These are phyloP conservation scores for Edaphochlamys debaryana DNA, from an alignment of 139 green algal genomes.

Conservation along the genomic window DNA sequence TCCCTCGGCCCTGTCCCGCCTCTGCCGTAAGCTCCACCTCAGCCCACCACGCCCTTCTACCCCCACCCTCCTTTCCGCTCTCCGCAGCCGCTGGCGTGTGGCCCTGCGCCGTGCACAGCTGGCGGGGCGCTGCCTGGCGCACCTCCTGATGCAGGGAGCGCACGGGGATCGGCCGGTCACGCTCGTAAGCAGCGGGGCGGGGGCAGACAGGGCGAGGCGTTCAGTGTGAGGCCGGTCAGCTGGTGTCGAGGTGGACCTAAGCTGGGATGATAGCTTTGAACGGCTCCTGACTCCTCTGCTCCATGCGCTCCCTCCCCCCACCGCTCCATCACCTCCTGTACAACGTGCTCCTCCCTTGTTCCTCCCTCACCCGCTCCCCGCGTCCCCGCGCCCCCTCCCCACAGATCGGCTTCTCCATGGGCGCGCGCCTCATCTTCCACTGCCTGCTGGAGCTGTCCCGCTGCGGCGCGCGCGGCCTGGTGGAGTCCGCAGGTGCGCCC, in stretches of 20 bases:
- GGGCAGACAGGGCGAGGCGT: too few relatives aligned
- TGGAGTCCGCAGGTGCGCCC: constrained; percentile 83
- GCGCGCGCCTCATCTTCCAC: constrained; percentile 79
- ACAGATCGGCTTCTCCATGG: constrained; percentile 67
- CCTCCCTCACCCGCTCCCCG: neutral
- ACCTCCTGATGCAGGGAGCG: constrained; percentile 64
- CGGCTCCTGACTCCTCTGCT: too few relatives aligned
- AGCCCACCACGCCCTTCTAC: neutral
- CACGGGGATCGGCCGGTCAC: constrained; percentile 78
- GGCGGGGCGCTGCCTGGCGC: constrained; percentile 70
- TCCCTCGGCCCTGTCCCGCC: too few relatives aligned
- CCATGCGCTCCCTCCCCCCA: too few relatives aligned
- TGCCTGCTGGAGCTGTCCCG: constrained; percentile 78
- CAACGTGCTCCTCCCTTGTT: neutral
- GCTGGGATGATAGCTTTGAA: too few relatives aligned
- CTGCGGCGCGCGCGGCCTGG: constrained; percentile 56
- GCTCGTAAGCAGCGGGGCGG: constrained; percentile 28
- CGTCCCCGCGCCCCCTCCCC: neutral
- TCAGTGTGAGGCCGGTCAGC: too few relatives aligned
- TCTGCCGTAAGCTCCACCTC: too few relatives aligned
- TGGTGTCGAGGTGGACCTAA: too few relatives aligned
- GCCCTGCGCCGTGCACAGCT: constrained; percentile 48
- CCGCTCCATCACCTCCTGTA: too few relatives aligned
- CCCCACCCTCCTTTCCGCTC: too few relatives aligned
- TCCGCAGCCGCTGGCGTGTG: constrained; percentile 35